These are phyloP conservation scores for Venturia effusa DNA, from an alignment of 2,329 filamentous ascomycete species.

Conservation along the genomic window DNA sequence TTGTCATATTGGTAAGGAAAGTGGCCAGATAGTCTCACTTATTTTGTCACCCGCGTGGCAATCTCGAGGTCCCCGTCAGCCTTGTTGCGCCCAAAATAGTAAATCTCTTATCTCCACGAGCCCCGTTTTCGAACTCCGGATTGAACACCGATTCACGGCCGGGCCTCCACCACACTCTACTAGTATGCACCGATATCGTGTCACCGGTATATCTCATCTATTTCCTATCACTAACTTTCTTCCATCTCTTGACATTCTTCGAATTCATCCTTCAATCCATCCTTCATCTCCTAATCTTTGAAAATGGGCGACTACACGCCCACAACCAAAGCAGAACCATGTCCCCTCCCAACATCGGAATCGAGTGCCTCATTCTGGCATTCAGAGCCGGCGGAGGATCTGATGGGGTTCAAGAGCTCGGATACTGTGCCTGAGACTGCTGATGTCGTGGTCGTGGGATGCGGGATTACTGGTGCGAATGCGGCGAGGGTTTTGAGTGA, in stretches of 20 bases:
- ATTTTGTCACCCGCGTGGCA: too few species aligned
- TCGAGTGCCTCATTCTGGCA: constrained; percentile 66
- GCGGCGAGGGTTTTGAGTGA: constrained; percentile 50
- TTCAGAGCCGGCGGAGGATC: constrained; percentile 49
- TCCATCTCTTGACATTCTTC: too few species aligned
- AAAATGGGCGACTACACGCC: not conserved
- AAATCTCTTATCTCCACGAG: not conserved
- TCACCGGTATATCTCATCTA: not conserved
- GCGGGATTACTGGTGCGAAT: constrained; percentile 66
- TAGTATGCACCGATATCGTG: not conserved
- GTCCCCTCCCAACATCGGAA: constrained; percentile 44
- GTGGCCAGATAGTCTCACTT: too few species aligned
- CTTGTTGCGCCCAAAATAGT: not conserved
- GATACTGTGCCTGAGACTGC: constrained; percentile 48
- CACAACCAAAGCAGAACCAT: constrained; percentile 2
- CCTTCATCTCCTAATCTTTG: not conserved
- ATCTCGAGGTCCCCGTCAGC: not conserved
- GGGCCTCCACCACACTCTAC: not conserved
- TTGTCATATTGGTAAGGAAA: too few species aligned
- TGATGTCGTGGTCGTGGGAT: constrained; percentile 63
- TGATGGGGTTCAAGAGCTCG: constrained; percentile 60
- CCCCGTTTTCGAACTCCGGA: not conserved
- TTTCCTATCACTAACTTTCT: not conserved
- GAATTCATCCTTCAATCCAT: not conserved
- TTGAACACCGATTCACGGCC: not conserved